These are phyloP conservation scores for Marchantia polymorpha DNA, from an alignment of 225 moss, liverwort and hornwort genomes.

Conservation along the genomic window DNA sequence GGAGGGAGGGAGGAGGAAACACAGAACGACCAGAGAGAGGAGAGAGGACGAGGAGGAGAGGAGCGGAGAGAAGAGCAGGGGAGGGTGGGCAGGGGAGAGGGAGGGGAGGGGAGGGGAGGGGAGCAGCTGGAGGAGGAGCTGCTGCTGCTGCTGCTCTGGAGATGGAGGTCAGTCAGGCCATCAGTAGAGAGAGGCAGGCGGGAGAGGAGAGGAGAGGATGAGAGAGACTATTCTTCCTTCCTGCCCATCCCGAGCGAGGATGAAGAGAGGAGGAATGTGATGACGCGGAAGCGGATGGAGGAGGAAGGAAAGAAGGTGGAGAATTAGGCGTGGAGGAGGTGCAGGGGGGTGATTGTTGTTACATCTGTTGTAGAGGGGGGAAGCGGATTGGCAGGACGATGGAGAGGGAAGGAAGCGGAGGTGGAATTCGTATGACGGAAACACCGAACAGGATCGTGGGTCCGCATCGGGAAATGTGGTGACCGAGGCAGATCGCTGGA, in stretches of 20 bases:
- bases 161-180: too few relatives aligned
- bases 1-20: not conserved
- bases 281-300: not conserved
- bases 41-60: not conserved
- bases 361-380: not conserved
- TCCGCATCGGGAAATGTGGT: constrained; percentile 15
- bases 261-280: not conserved
- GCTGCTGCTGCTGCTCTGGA: not conserved
- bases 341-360: not conserved
- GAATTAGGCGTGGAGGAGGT: not conserved
- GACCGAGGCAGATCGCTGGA: constrained; percentile 10
- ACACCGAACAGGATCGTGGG: not conserved
- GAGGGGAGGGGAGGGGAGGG: not conserved
- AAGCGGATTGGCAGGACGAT: not conserved
- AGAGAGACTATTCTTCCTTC: not conserved
- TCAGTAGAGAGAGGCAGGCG: not conserved
- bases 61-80: not conserved
- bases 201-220: not conserved
- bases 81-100: not conserved
- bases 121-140: not conserved
- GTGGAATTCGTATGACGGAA: not conserved
- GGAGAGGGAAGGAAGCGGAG: constrained; percentile 1
- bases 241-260: not conserved
- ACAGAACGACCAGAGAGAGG: not conserved
- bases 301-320: not conserved